Conservation (phyloP, 1,284 basidiomycete genomes). For the Cystobasidium pallidum region DNA sequence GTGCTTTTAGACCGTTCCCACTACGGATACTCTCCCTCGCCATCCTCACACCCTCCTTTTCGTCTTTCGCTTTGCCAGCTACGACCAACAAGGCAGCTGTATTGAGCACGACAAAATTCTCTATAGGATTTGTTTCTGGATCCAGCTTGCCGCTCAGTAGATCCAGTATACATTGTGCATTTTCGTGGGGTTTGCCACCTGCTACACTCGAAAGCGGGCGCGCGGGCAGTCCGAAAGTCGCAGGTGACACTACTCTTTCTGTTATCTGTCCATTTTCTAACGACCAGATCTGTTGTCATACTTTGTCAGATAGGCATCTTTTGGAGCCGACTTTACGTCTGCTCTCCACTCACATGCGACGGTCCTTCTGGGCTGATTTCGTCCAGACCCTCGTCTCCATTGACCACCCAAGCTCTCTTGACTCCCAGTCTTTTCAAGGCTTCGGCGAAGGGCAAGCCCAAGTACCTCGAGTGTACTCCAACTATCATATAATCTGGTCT, state of each 20-base stretch:
- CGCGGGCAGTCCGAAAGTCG: constrained; percentile 70
- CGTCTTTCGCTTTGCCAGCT: constrained; percentile 70
- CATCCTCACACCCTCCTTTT: constrained; percentile 70
- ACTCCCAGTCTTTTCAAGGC: constrained; percentile 68
- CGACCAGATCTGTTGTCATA: constrained; percentile 59
- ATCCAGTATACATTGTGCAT: constrained; percentile 68
- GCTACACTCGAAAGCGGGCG: constrained; percentile 73
- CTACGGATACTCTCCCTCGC: constrained; percentile 73
- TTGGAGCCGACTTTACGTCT: neutral
- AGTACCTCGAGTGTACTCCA: constrained; percentile 80
- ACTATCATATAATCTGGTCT: constrained; percentile 82
- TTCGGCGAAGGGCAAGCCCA: constrained; percentile 83
- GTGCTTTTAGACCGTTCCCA: constrained; percentile 74
- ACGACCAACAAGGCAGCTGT: constrained; percentile 79
- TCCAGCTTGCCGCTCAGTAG: constrained; percentile 62
- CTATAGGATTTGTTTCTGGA: constrained; percentile 58
- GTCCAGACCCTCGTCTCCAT: constrained; percentile 87
- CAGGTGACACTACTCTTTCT: constrained; percentile 58
- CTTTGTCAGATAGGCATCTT: neutral
- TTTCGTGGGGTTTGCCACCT: constrained; percentile 72
- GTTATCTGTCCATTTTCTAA: constrained; percentile 58
- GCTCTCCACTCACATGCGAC: constrained; percentile 66
- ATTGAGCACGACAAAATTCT: constrained; percentile 84
- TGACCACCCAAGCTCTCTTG: constrained; percentile 85
- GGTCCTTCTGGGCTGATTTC: constrained; percentile 92